phyloP scores from a whole-genome alignment of 306 rosid genomes.

The Sesbania bispinosa region DNA sequence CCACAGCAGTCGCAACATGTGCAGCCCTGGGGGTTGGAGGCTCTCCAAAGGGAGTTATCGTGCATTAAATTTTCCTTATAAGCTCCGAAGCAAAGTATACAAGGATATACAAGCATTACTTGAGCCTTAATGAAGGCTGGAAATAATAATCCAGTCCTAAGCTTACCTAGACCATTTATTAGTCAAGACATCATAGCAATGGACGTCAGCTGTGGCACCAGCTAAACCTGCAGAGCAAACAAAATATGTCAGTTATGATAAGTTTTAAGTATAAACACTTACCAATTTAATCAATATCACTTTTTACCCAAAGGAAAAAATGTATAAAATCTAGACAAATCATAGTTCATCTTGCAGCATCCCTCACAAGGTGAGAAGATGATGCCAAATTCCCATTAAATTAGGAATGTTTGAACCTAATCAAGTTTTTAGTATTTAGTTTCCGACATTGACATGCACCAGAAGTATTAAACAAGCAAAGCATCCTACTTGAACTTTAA shows the following conservation, averaged over 20 bases:
- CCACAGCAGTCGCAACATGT: slow-evolving; percentile 97
- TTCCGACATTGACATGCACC: not conserved
- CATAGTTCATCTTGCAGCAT: not conserved
- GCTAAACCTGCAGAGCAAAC: slow-evolving; percentile 75
- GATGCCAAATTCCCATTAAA: not conserved
- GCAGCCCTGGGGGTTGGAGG: slow-evolving; percentile 96
- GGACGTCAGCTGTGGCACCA: slow-evolving; percentile 95
- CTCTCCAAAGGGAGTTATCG: slow-evolving; percentile 83
- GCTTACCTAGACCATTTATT: no score
- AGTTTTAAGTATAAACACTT: not conserved
- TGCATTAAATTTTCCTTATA: slow-evolving; percentile 27
- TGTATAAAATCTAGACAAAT: not conserved
- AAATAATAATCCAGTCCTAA: slow-evolving; percentile 2
- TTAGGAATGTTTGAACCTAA: not conserved
- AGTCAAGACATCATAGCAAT: slow-evolving; percentile 80
- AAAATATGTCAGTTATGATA: slow-evolving; percentile 23
- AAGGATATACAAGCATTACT: not conserved
- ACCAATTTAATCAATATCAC: not conserved
- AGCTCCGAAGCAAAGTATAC: slow-evolving; percentile 14
- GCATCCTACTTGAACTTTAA: not conserved
- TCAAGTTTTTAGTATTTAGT: not conserved
- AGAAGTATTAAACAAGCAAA: not conserved
- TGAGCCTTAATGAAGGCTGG: not conserved
- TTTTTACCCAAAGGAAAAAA: not conserved
- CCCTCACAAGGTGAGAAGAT: not conserved